Evolutionary conservation across 148 eudicot species (phyloP), one percentile per base, ranked within the genome.

Genomic region (Camellia lanceoleosa): DNA sequence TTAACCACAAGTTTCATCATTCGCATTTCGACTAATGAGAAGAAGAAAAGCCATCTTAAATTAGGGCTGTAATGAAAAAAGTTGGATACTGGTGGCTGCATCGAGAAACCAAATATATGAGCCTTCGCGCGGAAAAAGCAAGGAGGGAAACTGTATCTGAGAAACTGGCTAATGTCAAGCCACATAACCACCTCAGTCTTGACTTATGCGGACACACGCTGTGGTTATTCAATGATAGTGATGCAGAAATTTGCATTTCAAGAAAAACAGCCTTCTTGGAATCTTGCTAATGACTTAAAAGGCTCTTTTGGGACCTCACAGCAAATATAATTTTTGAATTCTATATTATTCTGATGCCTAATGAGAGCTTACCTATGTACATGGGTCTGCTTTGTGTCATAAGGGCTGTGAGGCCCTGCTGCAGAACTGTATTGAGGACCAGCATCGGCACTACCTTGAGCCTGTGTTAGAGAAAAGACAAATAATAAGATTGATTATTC

Each of bases 341-440:
- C 52, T 7, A 30, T 49, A 49, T 49, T 49, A 7, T 49, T 49
- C 52, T 7, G 7, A 49, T 49, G 52, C 41, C 15, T 7, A 58
- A 7, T 18, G 77, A 47, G 80, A 75, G 79, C 79, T 81, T 71
- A 86, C 78, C 79, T 58, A 15, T 81, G 86, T 14, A 16, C 59
- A 71, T 79, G 82, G 74, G 73, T 41, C 46, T 71, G 85, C 56
- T 84, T 82, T 19, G 38, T 15, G 73, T 74, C 85, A 62, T 75
- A 79, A 56, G 77, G 78, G 74, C 65, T 82, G 67, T 71, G 83
- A 75, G 72, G 58, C n/a, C 68, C 78, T 7, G 79, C 23, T 63
- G 74, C 76, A 79, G 74, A 73, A 64, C 75, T 78, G 78, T 78
- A 86, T 11, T 76, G 78, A 43, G 79, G 14, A 62, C 83, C 62